These are phyloP conservation scores for Achaetomium macrosporum DNA, from an alignment of 2,329 filamentous ascomycete genomes.

Conservation along the genomic window DNA sequence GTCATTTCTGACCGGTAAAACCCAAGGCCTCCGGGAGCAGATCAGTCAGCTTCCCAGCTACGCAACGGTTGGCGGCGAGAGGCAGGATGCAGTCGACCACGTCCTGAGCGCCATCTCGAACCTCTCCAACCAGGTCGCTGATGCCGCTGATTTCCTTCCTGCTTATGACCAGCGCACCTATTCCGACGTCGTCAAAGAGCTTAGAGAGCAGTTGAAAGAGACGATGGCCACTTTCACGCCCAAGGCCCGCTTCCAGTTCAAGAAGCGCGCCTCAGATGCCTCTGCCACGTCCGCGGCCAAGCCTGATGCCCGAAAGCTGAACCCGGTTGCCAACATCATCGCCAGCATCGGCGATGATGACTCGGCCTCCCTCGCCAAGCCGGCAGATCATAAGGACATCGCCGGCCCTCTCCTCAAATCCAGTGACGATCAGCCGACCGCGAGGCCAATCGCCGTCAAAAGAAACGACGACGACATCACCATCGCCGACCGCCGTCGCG, in stretches of 20 bases:
- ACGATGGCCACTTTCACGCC: constrained; percentile 63
- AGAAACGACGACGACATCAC: neutral
- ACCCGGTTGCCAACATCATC: constrained; percentile 3
- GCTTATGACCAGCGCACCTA: constrained; percentile 88
- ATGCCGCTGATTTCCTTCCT: constrained; percentile 75
- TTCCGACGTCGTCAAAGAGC: constrained; percentile 69
- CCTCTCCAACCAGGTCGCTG: constrained; percentile 77
- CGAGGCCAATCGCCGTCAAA: neutral
- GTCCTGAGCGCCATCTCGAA: constrained; percentile 73
- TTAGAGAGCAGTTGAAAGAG: constrained; percentile 72
- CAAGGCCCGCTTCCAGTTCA: constrained; percentile 81
- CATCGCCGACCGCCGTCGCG: constrained; percentile 47
- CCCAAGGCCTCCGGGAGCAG: constrained; percentile 65
- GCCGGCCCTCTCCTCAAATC: constrained; percentile 35
- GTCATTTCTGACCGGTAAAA: neutral
- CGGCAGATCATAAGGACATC: constrained; percentile 30
- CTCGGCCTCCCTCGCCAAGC: neutral
- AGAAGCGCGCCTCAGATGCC: constrained; percentile 27
- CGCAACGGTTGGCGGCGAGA: constrained; percentile 62
- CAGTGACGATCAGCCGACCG: neutral
- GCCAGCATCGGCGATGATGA: neutral
- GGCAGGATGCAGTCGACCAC: constrained; percentile 73
- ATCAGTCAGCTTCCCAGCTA: constrained; percentile 63
- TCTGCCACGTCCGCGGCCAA: constrained; percentile 28
- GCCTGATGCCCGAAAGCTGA: constrained; percentile 39